Evolutionary conservation across 108 stramenopile species (phyloP), one percentile per base, ranked within the genome.

Genomic region (Phaeodactylum tricornutum): DNA sequence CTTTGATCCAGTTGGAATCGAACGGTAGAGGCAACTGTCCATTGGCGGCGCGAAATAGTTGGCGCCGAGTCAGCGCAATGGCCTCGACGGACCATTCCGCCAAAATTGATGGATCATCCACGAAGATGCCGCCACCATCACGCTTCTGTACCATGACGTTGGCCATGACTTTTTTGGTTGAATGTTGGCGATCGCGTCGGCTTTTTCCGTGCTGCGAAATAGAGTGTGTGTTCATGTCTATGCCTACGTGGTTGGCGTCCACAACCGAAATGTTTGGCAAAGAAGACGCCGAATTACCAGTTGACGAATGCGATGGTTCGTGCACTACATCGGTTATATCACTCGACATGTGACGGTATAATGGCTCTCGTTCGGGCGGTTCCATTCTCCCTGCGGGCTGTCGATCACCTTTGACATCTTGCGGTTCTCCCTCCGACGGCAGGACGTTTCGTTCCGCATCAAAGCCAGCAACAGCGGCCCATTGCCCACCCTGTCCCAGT

Each of bases 71-170:
- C 32, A 91, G 50, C 14, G 55, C 34, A 40, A 91, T 74, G 12
- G 82, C 89, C 72, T 87, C 82, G 17, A 91, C 71, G 23, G 79
- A 77, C 89, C 89, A 91, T 11, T 65, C 61, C n/a, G 75, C 76
- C 41, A 86, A 35, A 29, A 25, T 17, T 3, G 79, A 78, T 39
- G 80, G 63, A 53, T 82, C 59, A 52, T 84, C 82, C 0, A 65
- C 61, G 7, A 75, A 43, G 53, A 85, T 85, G 1, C 48, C 51
- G 0, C 88, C 89, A 20, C 71, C 82, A 21, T 47, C 26, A 30
- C 40, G 43, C 23, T 74, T 68, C 20, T 47, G 57, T 1, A 79
- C 78, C 22, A 52, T 37, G 2, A 77, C 54, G 51, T 50, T 15
- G 33, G 33, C 8, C 12, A 12, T 11, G 19, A n/a, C 16, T 20